phyloP scores from a whole-genome alignment of 352 stramenopile species.

The Phytophthora citricola region DNA sequence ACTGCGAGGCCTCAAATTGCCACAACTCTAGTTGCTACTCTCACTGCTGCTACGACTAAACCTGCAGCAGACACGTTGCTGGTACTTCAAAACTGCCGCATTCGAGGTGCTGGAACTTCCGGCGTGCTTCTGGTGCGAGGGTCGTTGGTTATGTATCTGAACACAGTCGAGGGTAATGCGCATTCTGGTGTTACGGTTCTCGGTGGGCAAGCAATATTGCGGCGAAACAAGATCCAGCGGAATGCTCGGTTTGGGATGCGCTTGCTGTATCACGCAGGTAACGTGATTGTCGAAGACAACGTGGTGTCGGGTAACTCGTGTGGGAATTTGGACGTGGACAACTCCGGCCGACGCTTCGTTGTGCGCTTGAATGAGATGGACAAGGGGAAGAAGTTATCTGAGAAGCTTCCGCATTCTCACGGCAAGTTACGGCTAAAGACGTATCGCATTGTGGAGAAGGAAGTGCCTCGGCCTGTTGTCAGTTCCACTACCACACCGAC shows the following conservation, averaged over 20 bases:
- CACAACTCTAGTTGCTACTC: neutral
- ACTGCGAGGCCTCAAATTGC: constrained; percentile 4
- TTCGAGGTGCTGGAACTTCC: constrained; percentile 63
- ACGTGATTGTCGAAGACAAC: constrained; percentile 84
- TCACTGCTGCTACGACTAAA: neutral
- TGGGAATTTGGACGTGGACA: constrained; percentile 78
- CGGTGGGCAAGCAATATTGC: constrained; percentile 63
- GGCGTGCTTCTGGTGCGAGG: constrained; percentile 68
- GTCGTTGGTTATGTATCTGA: constrained; percentile 62
- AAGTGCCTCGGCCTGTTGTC: constrained; percentile 12
- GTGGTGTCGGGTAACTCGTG: constrained; percentile 67
- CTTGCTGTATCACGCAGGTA: constrained; percentile 70
- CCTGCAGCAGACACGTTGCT: constrained; percentile 40
- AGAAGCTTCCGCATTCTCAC: constrained; percentile 65
- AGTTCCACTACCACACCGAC: neutral
- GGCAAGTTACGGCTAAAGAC: constrained; percentile 54
- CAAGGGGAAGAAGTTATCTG: constrained; percentile 52
- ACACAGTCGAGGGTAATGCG: constrained; percentile 59
- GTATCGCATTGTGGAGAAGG: constrained; percentile 39
- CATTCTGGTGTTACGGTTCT: constrained; percentile 70
- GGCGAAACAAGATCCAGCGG: constrained; percentile 65
- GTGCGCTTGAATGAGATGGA: constrained; percentile 82
- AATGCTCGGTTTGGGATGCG: constrained; percentile 81
- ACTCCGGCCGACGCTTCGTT: constrained; percentile 77
- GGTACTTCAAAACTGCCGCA: constrained; percentile 65